These are phyloP conservation scores for Myxozyma nipponensis DNA, from an alignment of 805 yeast genomes.

Conservation along the genomic window DNA sequence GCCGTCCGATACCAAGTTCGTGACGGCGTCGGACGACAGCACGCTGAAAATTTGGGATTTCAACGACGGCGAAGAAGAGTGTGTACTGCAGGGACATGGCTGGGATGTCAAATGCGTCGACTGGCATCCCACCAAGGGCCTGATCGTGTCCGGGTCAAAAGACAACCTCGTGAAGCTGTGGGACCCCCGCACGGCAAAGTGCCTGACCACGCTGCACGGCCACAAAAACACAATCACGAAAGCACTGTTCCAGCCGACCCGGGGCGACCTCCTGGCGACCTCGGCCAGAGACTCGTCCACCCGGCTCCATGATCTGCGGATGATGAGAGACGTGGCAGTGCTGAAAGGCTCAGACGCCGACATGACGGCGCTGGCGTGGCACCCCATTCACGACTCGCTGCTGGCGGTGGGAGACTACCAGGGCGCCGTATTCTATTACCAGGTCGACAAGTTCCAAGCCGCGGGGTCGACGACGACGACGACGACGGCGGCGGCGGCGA, in stretches of 20 bases:
- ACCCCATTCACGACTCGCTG: constrained; percentile 77
- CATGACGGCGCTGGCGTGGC: constrained; percentile 84
- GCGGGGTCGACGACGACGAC: constrained; percentile 33
- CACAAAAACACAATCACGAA: constrained; percentile 92
- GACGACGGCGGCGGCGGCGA: constrained; percentile 1
- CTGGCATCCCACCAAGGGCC: constrained; percentile 90
- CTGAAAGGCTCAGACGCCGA: constrained; percentile 81
- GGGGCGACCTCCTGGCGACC: constrained; percentile 74
- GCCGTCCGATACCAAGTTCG: constrained; percentile 85
- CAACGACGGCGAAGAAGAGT: constrained; percentile 79
- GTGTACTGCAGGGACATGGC: constrained; percentile 82
- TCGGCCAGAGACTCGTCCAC: constrained; percentile 86
- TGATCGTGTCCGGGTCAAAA: constrained; percentile 89
- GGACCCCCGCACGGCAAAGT: constrained; percentile 83
- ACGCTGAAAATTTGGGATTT: constrained; percentile 91
- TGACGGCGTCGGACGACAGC: constrained; percentile 92
- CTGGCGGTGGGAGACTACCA: constrained; percentile 84
- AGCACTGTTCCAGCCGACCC: constrained; percentile 78
- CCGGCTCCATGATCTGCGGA: constrained; percentile 80
- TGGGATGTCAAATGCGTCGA: constrained; percentile 98
- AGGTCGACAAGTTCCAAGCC: constrained; percentile 45
- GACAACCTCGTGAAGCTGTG: constrained; percentile 90
- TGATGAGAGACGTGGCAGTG: constrained; percentile 70
- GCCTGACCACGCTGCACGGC: constrained; percentile 79
- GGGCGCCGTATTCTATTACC: constrained; percentile 78